Evolutionary conservation across 176 grass and related monocot species (phyloP), one percentile per base, ranked within the genome.

Genomic region (Coix lacrymajobi): DNA sequence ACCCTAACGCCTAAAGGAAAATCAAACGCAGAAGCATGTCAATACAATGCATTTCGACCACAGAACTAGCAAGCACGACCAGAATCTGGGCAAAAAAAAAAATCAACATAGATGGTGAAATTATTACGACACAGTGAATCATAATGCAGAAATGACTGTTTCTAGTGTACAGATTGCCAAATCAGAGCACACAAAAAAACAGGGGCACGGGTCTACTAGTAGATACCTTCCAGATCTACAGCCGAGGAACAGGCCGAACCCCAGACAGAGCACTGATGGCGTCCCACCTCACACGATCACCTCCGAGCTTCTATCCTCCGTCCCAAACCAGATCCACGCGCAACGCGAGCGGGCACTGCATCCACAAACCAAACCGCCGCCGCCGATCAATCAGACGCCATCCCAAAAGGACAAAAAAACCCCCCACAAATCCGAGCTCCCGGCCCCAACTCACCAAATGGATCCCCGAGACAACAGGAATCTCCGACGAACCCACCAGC

Each of bases 161-260:
- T 81, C 58, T 39, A 28, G 12, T 5, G 38, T 14, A 22, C 37
- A 8, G 48, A 49, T 31, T 8, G 4, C 4, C 0, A 78, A 32
- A 62, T 3, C 10, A 65, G 15, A 43, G 0, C 19, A 15, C 52
- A 46, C 5, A 16, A 8, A 66, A 0, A 4, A 34, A 6, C 43
- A n/a, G 20, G 19, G 8, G 0, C 69, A 75, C 26, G 10, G 64
- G 83, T 63, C 73, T 77, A 48, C 39, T 32, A 24, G 11, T 1
- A 12, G 5, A 38, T 89, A 84, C 87, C 87, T 89, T 85, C 52
- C 76, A 84, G 89, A 88, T 87, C 81, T 76, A 56, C 29, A 73
- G 33, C 29, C n/a, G 61, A 71, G 0, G 31, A 73, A 61, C 75
- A 84, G 70, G 72, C 64, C 69, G 46, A 39, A 70, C 40, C 60